These are phyloP conservation scores for Xylariaceae sp. DNA, from an alignment of 2,329 filamentous ascomycete species.

Conservation along the genomic window DNA sequence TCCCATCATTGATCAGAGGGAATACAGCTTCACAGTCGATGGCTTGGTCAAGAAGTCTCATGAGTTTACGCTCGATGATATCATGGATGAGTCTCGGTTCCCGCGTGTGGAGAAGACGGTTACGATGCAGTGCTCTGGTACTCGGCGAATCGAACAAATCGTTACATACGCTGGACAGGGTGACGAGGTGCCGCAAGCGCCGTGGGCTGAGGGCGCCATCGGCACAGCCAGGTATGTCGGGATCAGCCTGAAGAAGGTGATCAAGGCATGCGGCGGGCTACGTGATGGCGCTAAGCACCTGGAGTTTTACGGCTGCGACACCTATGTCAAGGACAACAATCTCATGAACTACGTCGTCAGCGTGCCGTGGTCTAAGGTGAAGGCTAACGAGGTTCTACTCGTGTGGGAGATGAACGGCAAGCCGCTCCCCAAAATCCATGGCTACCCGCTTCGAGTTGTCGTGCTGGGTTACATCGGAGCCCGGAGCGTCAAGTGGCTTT, in stretches of 20 bases:
- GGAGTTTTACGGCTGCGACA: conserved; percentile 68
- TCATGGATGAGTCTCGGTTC: conserved; percentile 59
- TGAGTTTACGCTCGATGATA: conserved; percentile 54
- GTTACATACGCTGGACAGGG: conserved; percentile 63
- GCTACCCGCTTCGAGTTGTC: conserved; percentile 59
- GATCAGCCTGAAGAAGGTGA: conserved; percentile 65
- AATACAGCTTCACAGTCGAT: conserved; percentile 54
- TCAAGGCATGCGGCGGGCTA: conserved; percentile 67
- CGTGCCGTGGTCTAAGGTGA: conserved; percentile 67
- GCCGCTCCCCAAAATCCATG: conserved; percentile 62
- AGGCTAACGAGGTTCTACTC: conserved; percentile 63
- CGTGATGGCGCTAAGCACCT: conserved; percentile 55
- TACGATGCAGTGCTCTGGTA: conserved; percentile 68
- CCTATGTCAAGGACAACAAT: conserved; percentile 67
- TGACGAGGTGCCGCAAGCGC: conserved; percentile 55
- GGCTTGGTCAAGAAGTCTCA: conserved; percentile 60
- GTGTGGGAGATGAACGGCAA: conserved; percentile 72
- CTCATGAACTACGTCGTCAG: conserved; percentile 66
- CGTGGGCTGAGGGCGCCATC: conserved; percentile 67
- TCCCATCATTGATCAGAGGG: conserved; percentile 58
- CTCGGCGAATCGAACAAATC: conserved; percentile 68
- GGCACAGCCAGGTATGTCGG: conserved; percentile 62
- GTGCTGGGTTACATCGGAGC: conserved; percentile 68
- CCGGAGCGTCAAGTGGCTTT: conserved; percentile 62
- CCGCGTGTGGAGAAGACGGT: conserved; percentile 57